phyloP scores from a whole-genome alignment of 768 basidiomycete genomes.

The Amanita phalloides region DNA sequence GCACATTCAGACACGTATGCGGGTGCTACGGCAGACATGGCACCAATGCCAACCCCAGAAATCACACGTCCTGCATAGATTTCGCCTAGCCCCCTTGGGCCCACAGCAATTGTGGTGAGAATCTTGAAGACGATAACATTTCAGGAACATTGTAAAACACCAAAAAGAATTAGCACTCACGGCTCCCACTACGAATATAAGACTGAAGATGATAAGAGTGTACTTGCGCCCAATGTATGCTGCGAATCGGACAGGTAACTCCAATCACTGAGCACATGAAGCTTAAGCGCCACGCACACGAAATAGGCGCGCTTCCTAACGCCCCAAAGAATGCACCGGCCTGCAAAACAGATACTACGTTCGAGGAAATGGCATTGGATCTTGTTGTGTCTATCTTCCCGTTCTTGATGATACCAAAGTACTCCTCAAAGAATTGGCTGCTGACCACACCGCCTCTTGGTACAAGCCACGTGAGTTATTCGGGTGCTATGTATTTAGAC shows the following conservation, averaged over 20 bases:
- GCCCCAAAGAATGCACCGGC: constrained; percentile 88
- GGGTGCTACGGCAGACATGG: constrained; percentile 74
- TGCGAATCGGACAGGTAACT: constrained; percentile 13
- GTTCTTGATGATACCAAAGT: constrained; percentile 49
- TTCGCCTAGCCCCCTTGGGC: constrained; percentile 45
- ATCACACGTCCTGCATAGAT: constrained; percentile 79
- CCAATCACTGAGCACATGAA: background rate
- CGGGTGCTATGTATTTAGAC: background rate
- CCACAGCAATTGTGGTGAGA: constrained; percentile 56
- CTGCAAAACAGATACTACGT: constrained; percentile 82
- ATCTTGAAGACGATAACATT: constrained; percentile 27
- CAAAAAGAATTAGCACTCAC: constrained; percentile 25
- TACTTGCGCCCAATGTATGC: constrained; percentile 56
- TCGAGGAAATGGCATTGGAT: constrained; percentile 53
- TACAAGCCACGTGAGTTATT: constrained; percentile 1
- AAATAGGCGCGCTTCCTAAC: constrained; percentile 58
- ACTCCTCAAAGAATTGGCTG: constrained; percentile 44
- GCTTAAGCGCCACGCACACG: constrained; percentile 30
- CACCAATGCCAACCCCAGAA: constrained; percentile 74
- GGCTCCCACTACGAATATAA: constrained; percentile 64
- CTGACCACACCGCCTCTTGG: constrained; percentile 61
- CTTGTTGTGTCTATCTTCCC: constrained; percentile 26
- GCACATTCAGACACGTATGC: constrained; percentile 82
- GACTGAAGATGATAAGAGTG: constrained; percentile 49
- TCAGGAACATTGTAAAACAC: background rate